Percentiles rank a stretch among this genome's conserved stretches.
Evolutionary conservation across 148 eudicot genomes (phyloP).

Genomic region (Beta vulgaris): DNA sequence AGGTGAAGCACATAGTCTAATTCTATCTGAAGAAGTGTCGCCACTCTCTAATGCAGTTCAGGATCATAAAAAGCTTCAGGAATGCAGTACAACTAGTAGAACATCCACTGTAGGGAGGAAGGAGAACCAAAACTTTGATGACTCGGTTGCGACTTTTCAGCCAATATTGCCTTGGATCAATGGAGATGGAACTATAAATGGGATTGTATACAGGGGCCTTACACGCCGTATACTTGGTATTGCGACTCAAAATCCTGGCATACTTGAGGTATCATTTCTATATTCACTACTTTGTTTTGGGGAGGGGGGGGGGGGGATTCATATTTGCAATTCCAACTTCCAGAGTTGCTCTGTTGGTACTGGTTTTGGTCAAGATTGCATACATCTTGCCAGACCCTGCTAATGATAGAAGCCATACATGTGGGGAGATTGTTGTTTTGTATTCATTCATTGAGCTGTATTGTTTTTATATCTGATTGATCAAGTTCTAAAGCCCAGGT

Average conservation of each 20-base stretch:
- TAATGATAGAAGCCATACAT: background rate
- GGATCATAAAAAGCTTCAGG: constrained; percentile 25
- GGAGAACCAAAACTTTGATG: constrained; percentile 30
- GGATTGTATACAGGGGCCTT: constrained; percentile 70
- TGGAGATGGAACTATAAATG: constrained; percentile 85
- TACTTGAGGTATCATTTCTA: constrained; percentile 53
- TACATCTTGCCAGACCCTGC: background rate
- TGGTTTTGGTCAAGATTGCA: background rate
- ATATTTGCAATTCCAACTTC: background rate
- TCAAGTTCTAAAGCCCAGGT: no score
- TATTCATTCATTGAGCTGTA: background rate
- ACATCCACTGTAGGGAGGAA: constrained; percentile 25
- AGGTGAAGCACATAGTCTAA: constrained; percentile 56
- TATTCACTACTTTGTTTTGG: background rate
- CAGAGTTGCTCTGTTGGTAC: background rate
- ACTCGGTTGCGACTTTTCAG: constrained; percentile 31
- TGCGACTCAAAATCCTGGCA: constrained; percentile 87
- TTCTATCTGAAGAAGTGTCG: constrained; percentile 52
- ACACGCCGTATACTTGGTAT: constrained; percentile 78
- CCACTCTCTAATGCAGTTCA: constrained; percentile 37
- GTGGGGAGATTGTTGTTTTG: background rate
- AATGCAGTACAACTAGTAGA: constrained; percentile 29
- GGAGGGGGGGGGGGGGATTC: no score
- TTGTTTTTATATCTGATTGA: background rate
- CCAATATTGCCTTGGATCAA: constrained; percentile 95